Conservation (phyloP, 768 basidiomycete genomes). For the Neoboletus magnificus region DNA sequence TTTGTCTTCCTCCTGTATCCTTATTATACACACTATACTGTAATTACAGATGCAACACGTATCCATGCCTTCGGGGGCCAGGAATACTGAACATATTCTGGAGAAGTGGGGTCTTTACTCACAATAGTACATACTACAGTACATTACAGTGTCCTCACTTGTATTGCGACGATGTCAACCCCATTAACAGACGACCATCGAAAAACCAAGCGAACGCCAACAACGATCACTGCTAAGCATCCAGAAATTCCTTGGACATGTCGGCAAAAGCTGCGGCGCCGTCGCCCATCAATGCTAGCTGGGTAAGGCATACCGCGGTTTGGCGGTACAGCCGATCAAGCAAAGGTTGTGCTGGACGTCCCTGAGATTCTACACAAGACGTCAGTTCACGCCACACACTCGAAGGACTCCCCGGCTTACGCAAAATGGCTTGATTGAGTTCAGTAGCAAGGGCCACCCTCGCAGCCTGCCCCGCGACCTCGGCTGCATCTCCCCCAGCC, state of each 20-base stretch:
- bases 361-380: conserved; percentile 62
- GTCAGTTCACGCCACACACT: conserved; percentile 1
- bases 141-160: conserved; percentile 15
- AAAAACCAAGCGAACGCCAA: background rate
- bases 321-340: conserved; percentile 80
- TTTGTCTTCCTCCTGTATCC: conserved; percentile 24
- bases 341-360: conserved; percentile 63
- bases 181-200: background rate
- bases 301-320: conserved; percentile 60
- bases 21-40: conserved; percentile 21
- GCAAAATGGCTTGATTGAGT: conserved; percentile 78
- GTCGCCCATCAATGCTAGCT: conserved; percentile 68
- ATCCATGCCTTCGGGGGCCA: background rate
- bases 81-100: background rate
- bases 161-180: background rate
- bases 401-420: conserved; percentile 40
- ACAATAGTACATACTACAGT: conserved; percentile 7
- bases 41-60: conserved; percentile 8
- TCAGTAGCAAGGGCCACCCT: conserved; percentile 67
- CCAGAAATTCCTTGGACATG: conserved; percentile 69
- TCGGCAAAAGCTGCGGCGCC: conserved; percentile 83
- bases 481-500: conserved; percentile 61
- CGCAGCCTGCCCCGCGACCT: conserved; percentile 66
- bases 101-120: conserved; percentile 14
- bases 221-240: conserved; percentile 29